These are phyloP conservation scores for Ophiognomonia clavigignenti-juglandacearum DNA, from an alignment of 2,329 filamentous ascomycete species.

Conservation along the genomic window DNA sequence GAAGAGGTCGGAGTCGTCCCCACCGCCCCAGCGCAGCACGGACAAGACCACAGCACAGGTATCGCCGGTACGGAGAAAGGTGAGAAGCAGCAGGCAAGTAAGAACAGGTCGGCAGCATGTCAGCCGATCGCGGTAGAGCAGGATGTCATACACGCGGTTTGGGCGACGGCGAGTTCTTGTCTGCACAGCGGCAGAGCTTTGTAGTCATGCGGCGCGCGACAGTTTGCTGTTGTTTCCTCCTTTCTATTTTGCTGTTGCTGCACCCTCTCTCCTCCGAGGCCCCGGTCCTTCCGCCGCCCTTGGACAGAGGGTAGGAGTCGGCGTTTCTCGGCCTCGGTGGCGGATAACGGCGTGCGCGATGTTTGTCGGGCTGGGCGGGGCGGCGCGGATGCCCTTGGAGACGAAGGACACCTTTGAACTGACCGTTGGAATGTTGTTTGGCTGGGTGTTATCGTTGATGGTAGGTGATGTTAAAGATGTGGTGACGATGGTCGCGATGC, in stretches of 20 bases:
- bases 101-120: neutral
- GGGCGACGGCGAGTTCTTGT: neutral
- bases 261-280: slow-evolving; percentile 11
- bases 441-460: neutral
- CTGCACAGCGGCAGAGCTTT: slow-evolving; percentile 11
- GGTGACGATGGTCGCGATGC: neutral
- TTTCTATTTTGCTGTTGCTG: too few species aligned
- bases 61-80: slow-evolving; percentile 6
- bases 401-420: slow-evolving; percentile 17
- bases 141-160: slow-evolving; percentile 1
- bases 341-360: slow-evolving; percentile 16
- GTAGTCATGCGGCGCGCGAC: slow-evolving; percentile 10
- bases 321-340: slow-evolving; percentile 3
- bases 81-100: too few species aligned
- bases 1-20: slow-evolving; percentile 12
- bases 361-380: slow-evolving; percentile 10
- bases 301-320: slow-evolving; percentile 8
- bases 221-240: neutral
- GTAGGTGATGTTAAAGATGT: neutral
- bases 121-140: slow-evolving; percentile 6
- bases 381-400: slow-evolving; percentile 13
- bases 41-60: slow-evolving; percentile 10
- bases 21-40: slow-evolving; percentile 14
- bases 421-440: slow-evolving; percentile 1
- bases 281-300: slow-evolving; percentile 15